A percentile compares a stretch with the other conserved stretches of the same genome.
These are phyloP conservation scores for Alternaria alternata DNA, from an alignment of 2,329 filamentous ascomycete genomes.

Conservation along the genomic window DNA sequence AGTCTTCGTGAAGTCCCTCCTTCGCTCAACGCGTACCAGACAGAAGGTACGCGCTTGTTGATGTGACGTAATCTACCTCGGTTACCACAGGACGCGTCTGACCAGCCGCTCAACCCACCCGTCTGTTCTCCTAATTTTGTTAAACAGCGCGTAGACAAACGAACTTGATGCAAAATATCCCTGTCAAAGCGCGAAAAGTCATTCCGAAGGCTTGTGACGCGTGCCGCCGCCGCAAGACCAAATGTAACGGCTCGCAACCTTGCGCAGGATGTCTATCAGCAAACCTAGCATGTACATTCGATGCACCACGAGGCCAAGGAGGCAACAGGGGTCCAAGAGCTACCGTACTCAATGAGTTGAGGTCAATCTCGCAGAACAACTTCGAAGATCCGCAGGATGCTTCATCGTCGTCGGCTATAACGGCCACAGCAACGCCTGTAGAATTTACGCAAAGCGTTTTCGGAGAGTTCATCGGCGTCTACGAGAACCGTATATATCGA, in stretches of 20 bases:
- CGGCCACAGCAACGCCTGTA: not conserved
- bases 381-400: not conserved
- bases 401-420: not conserved
- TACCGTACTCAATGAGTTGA: slow-evolving; percentile 77
- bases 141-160: not conserved
- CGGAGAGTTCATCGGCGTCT: slow-evolving; percentile 72
- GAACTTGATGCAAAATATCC: slow-evolving; percentile 10
- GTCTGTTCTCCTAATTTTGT: not conserved
- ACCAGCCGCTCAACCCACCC: no score
- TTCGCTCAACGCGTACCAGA: not conserved
- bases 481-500: slow-evolving; percentile 72
- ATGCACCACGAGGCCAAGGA: slow-evolving; percentile 15
- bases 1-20: not conserved
- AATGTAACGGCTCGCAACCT: slow-evolving; percentile 74
- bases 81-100: not conserved
- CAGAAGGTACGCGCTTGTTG: not conserved
- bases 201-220: slow-evolving; percentile 70
- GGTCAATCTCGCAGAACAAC: slow-evolving; percentile 65
- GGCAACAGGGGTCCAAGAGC: slow-evolving; percentile 55
- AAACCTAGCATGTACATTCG: slow-evolving; percentile 44
- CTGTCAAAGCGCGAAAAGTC: slow-evolving; percentile 7
- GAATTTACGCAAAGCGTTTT: slow-evolving; percentile 60
- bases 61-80: not conserved
- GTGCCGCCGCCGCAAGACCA: slow-evolving; percentile 77
- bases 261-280: slow-evolving; percentile 75